phyloP scores from a whole-genome alignment of 2,329 filamentous ascomycete genomes.

The Colletotrichum godetiae region DNA sequence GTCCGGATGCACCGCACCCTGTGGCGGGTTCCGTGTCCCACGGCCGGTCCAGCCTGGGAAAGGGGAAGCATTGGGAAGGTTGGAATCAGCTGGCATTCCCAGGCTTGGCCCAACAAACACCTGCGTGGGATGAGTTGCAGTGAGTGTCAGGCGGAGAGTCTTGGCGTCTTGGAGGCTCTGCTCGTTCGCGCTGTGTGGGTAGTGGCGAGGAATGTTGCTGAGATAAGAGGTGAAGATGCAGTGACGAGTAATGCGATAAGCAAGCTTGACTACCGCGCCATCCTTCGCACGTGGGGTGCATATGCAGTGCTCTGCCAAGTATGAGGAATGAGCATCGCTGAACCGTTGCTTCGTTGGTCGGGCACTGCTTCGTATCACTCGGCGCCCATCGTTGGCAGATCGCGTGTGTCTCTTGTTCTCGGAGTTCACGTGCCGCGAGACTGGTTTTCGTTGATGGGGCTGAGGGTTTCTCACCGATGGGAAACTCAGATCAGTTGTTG shows the following conservation, averaged over 20 bases:
- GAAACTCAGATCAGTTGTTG: too few species aligned
- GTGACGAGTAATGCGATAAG: constrained; percentile 11
- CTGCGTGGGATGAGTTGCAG: not conserved
- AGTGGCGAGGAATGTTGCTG: constrained; percentile 1
- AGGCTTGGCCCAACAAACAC: constrained; percentile 6
- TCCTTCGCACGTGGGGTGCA: constrained; percentile 29
- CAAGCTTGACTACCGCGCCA: not conserved
- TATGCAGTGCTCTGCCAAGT: constrained; percentile 17
- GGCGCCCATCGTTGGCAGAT: not conserved
- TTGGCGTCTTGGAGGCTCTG: constrained; percentile 8
- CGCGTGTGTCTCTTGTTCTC: constrained; percentile 1
- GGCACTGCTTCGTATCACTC: not conserved
- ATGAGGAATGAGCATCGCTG: constrained; percentile 2
- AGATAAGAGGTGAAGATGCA: constrained; percentile 16
- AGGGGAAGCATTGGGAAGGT: too few species aligned
- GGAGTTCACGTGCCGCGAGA: not conserved
- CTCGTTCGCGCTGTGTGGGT: not conserved
- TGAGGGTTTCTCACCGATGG: too few species aligned
- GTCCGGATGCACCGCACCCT: constrained; percentile 24
- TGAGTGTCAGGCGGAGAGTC: not conserved
- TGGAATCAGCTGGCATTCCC: not conserved
- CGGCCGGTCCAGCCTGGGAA: not conserved
- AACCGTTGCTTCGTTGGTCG: constrained; percentile 6
- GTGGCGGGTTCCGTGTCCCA: constrained; percentile 12
- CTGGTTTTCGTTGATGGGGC: not conserved